These are phyloP conservation scores for Elaeagnus macrophylla DNA, from an alignment of 306 rosid species.

Conservation along the genomic window DNA sequence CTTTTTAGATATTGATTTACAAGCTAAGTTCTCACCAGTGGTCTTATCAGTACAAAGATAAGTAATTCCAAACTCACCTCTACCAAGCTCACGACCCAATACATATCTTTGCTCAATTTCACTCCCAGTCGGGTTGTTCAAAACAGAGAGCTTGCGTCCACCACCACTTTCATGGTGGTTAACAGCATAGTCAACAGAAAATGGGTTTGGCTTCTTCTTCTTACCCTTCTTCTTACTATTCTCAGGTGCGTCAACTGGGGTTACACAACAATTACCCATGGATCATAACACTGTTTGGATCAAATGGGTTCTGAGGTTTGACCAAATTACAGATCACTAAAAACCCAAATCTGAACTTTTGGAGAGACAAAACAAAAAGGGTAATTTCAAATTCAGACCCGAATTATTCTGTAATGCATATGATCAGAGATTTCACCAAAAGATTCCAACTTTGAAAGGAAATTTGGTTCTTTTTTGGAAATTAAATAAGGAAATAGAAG, in stretches of 20 bases:
- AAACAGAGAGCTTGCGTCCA: conserved; percentile 37
- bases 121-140: conserved; percentile 59
- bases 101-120: conserved; percentile 61
- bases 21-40: conserved; percentile 44
- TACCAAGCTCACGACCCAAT: conserved; percentile 78
- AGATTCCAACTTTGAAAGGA: no score
- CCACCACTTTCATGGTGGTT: conserved; percentile 15
- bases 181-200: conserved; percentile 34
- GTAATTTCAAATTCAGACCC: background rate
- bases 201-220: conserved; percentile 54
- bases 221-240: conserved; percentile 23
- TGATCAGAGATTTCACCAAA: no score
- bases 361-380: background rate
- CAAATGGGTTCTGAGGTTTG: background rate
- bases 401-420: background rate
- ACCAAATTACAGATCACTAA: background rate
- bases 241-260: conserved; percentile 33
- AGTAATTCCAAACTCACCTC: conserved; percentile 91
- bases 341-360: background rate
- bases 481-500: no score
- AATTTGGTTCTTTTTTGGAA: no score
- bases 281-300: background rate
- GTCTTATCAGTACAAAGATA: conserved; percentile 68
- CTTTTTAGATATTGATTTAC: conserved; percentile 89
- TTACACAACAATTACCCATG: conserved; percentile 82